phyloP scores from a whole-genome alignment of 78 protist species.

The Monocercomonoides exilis region DNA sequence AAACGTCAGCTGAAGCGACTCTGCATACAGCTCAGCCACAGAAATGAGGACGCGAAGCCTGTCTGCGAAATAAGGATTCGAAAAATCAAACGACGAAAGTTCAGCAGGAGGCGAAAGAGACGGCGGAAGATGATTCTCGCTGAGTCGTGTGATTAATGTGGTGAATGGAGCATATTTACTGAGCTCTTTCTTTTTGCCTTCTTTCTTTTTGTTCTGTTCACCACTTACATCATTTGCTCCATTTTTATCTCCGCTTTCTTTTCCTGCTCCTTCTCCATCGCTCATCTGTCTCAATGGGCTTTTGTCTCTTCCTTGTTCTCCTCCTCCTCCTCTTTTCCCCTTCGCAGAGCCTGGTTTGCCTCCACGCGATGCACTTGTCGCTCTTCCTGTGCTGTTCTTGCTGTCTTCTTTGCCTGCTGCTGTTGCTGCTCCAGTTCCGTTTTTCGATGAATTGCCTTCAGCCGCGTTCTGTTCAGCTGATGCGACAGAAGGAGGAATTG shows the following conservation, averaged over 20 bases:
- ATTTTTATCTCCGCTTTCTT: too few relatives aligned
- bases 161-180: too few relatives aligned
- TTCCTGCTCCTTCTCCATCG: too few relatives aligned
- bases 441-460: background rate
- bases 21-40: background rate
- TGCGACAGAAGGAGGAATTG: too few relatives aligned
- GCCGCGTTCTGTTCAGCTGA: too few relatives aligned
- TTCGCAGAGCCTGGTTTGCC: background rate
- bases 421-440: background rate
- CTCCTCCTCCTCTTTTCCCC: background rate
- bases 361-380: background rate
- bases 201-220: too few relatives aligned
- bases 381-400: background rate
- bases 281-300: too few relatives aligned
- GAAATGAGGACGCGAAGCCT: background rate
- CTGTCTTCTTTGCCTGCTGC: background rate
- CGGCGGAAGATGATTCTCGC: background rate
- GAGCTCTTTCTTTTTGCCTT: too few relatives aligned
- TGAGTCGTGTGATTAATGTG: too few relatives aligned
- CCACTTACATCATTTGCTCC: too few relatives aligned
- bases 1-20: background rate
- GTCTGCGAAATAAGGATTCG: background rate
- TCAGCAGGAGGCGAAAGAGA: background rate
- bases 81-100: background rate
- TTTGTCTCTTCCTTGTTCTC: too few relatives aligned